Conservation (phyloP, 306 rosid species). For the barrel medic (Medicago truncatula) region MtrunA17r5.0-ANR NC_053049.1:4885501-4886000, state of each 20-base stretch:
- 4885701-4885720: constrained; percentile 87
- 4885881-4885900: constrained; percentile 67
- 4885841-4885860: constrained; percentile 80
- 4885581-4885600: constrained; percentile 20
- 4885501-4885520: constrained; percentile 83
- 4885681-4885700: no score
- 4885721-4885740: constrained; percentile 82
- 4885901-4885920: constrained; percentile 80
- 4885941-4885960: constrained; percentile 12
- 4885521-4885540: constrained; percentile 87
- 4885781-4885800: constrained; percentile 76
- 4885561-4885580: constrained; percentile 67
- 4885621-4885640: not conserved
- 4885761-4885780: constrained; percentile 82
- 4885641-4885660: no score
- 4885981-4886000: not conserved
- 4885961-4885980: not conserved
- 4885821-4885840: constrained; percentile 86
- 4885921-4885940: constrained; percentile 17
- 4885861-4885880: constrained; percentile 89
- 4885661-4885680: no score
- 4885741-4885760: constrained; percentile 83
- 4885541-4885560: constrained; percentile 83
- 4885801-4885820: constrained; percentile 90
- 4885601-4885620: not conserved